Evolutionary conservation across 306 rosid genomes (phyloP), one percentile per base, ranked within the genome.

Genomic region (Glycyrrhiza uralensis): DNA sequence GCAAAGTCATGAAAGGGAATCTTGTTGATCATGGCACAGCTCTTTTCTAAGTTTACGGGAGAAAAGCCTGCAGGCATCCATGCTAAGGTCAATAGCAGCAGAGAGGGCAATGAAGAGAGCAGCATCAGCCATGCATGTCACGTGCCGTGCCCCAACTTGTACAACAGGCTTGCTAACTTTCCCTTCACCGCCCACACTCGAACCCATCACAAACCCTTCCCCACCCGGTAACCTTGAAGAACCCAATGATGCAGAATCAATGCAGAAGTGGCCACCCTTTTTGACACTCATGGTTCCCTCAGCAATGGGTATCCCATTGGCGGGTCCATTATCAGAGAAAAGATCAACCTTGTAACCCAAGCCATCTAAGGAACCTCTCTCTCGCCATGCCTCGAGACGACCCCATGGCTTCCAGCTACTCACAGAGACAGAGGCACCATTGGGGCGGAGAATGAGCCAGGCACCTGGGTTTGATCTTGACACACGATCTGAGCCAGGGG

Each of bases 341-440:
- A 93, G 93, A 77, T 90, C 96, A 11, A 90, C 87, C 85, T 87
- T 90, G 93, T 87, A 90, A 1, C 98, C 98, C 58, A 93, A 70
- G 47, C 96, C 98, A 69, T 90, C 96, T 0, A 82, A 58, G 0
- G 96, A 87, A 9, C 96, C 98, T 51, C 98, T 79, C 33, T 92
- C 98, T 2, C 98, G 77, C 98, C 98, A 92, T 0, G 98, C 98
- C 83, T 92, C 93, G 0, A 92, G 84, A 3, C 96, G 90, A 0
- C 93, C 95, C 98, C 98, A 90, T 11, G 98, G 90, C 81, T 92
- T 90, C 98, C 98, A 92, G 76, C 89, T 83, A 60, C 90, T 85
- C 22, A 80, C 76, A 0, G 89, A 79, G 76, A 83, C 36, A 19
- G 88, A 83, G 79, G 84, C 47, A 14, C 93, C 91, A 7, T 90